Evolutionary conservation across 2,329 filamentous ascomycete genomes (phyloP).

Genomic region (Scedosporium aurantiacum): DNA sequence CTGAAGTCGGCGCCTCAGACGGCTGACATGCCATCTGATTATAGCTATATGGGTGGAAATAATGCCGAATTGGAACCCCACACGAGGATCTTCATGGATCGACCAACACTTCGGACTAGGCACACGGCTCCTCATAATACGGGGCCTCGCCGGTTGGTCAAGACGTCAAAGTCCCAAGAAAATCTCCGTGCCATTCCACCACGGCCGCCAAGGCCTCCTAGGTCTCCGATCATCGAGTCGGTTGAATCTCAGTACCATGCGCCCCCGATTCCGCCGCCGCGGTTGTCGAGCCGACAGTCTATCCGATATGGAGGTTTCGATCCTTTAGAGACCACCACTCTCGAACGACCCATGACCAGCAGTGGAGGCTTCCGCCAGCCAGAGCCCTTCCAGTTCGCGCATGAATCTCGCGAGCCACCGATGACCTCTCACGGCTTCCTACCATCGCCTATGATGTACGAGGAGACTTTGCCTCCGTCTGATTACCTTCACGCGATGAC

Average conservation of each 20-base stretch:
- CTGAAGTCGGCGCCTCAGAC: slow-evolving; percentile 31
- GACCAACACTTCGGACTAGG: background rate
- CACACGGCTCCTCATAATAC: slow-evolving; percentile 9
- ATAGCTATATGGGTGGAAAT: slow-evolving; percentile 7
- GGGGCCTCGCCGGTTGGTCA: slow-evolving; percentile 25
- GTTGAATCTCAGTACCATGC: slow-evolving; percentile 15
- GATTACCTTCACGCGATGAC: slow-evolving; percentile 28
- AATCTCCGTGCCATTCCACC: slow-evolving; percentile 36
- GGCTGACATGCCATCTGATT: slow-evolving; percentile 36
- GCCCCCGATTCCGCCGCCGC: slow-evolving; percentile 37
- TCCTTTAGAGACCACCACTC: slow-evolving; percentile 19
- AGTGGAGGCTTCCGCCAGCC: slow-evolving; percentile 31
- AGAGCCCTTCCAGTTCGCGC: slow-evolving; percentile 22
- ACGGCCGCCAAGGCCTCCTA: slow-evolving; percentile 33
- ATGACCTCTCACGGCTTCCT: slow-evolving; percentile 2
- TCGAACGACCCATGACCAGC: slow-evolving; percentile 34
- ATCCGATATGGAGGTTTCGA: slow-evolving; percentile 32
- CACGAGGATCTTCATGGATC: slow-evolving; percentile 3
- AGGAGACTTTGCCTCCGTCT: slow-evolving; percentile 13
- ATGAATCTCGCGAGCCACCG: slow-evolving; percentile 11
- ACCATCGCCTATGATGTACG: slow-evolving; percentile 5
- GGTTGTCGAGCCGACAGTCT: slow-evolving; percentile 44
- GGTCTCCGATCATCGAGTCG: slow-evolving; percentile 28
- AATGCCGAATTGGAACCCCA: slow-evolving; percentile 8
- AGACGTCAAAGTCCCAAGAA: slow-evolving; percentile 37